Evolutionary conservation across 2,329 filamentous ascomycete species (phyloP).

Genomic region (Cladosporium oxysporum): DNA sequence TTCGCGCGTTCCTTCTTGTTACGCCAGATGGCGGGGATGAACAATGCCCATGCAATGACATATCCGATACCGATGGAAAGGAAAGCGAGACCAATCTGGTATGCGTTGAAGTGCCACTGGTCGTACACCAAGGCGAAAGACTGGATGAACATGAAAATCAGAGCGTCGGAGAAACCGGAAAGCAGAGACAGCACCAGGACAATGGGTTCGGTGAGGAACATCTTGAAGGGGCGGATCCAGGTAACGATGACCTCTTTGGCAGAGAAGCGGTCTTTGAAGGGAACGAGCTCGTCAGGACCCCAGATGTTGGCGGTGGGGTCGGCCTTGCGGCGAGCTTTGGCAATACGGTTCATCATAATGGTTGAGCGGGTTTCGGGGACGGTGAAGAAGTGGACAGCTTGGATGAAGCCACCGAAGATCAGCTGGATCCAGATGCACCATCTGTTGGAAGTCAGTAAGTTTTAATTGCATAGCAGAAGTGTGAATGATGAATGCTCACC

Average conservation of each 20-base stretch:
- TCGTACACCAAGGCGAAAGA: constrained; percentile 69
- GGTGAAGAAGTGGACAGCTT: constrained; percentile 58
- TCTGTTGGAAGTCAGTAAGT: constrained; percentile 32
- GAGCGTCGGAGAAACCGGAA: constrained; percentile 72
- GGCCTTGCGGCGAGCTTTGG: constrained; percentile 64
- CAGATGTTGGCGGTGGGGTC: constrained; percentile 59
- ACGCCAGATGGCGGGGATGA: constrained; percentile 58
- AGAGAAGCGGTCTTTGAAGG: constrained; percentile 43
- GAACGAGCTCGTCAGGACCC: constrained; percentile 71
- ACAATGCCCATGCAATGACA: constrained; percentile 62
- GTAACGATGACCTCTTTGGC: constrained; percentile 52
- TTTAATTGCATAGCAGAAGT: not conserved
- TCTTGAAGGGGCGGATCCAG: constrained; percentile 69
- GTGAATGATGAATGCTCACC: constrained; percentile 20
- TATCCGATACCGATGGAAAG: constrained; percentile 70
- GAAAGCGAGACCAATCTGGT: constrained; percentile 63
- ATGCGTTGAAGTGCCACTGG: constrained; percentile 65
- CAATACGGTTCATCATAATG: constrained; percentile 76
- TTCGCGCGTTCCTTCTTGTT: constrained; percentile 51
- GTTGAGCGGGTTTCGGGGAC: constrained; percentile 82
- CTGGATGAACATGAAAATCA: constrained; percentile 81
- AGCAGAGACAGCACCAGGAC: constrained; percentile 71
- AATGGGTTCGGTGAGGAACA: constrained; percentile 77
- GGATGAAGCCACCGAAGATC: constrained; percentile 73
- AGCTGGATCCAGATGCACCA: constrained; percentile 89